Evolutionary conservation across 176 grass and related monocot species (phyloP).

Genomic region (Lolium multiflorum): DNA sequence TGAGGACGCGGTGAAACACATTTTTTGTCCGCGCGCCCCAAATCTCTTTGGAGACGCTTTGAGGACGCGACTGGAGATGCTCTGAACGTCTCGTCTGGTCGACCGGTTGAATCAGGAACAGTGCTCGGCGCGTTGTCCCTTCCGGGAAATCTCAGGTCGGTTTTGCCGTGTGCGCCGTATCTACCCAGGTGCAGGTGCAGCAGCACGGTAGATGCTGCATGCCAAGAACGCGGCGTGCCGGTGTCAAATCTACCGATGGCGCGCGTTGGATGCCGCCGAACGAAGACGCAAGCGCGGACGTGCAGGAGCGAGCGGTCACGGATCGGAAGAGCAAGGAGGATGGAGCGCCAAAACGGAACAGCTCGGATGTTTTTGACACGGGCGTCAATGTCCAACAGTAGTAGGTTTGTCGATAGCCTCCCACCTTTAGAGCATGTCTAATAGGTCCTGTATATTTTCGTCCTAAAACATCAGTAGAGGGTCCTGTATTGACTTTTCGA

Average conservation of each 20-base stretch:
- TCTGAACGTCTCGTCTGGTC: not conserved
- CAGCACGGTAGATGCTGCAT: not conserved
- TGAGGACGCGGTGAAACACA: too few species aligned
- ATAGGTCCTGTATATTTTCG: too few species aligned
- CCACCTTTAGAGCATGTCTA: too few species aligned
- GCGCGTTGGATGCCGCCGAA: too few species aligned
- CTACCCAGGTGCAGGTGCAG: not conserved
- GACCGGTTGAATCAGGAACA: not conserved
- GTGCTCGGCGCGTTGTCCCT: not conserved
- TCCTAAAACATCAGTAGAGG: too few species aligned
- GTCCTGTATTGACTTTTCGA: too few species aligned
- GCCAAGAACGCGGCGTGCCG: not conserved
- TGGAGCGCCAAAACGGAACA: slow-evolving; percentile 41
- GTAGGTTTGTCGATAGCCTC: not conserved
- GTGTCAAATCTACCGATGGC: not conserved
- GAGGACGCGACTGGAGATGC: too few species aligned
- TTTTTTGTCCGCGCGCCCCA: too few species aligned
- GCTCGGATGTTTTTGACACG: slow-evolving; percentile 45
- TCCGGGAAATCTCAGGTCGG: not conserved
- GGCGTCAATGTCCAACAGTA: slow-evolving; percentile 41
- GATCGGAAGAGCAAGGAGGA: too few species aligned
- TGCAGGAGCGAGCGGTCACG: too few species aligned
- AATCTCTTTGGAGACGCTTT: too few species aligned
- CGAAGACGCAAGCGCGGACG: too few species aligned
- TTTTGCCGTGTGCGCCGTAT: not conserved